Base-by-base conservation (phyloP, 495 filamentous ascomycete species). In the Rostrohypoxylon terebratum region DNA sequence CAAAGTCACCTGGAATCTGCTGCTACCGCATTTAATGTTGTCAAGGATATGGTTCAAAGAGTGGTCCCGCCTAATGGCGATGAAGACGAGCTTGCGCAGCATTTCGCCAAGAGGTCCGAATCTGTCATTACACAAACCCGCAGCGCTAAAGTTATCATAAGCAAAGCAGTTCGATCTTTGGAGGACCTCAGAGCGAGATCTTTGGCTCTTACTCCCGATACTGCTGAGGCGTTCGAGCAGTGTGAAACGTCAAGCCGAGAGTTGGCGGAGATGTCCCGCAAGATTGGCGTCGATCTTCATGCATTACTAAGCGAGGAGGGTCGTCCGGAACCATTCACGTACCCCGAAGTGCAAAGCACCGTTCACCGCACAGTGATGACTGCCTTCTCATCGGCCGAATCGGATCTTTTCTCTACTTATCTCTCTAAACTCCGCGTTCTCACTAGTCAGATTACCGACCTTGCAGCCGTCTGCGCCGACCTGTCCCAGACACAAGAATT, bases 401-500 rank as follows among this genome's bases (percentile, higher is more conserved):
- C 81, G 44, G 90, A 87, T 40, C 81, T 91, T 2, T 90, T 96
- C 76, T 86, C 90, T 0, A 84, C 88, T n/a, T 88, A 96, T 47
- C 78, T 87, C 59, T 87, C 83, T 61, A 91, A 87, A 69, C 80
- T 97, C 38, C 89, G 90, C 51, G 81, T 83, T 42, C 77, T 93
- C n/a, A 90, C 86, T 2, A 83, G 84, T 10, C 83, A 87, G 36
- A 82, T 97, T 5, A 83, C 89, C n/a, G 91, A 93, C 55, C 86
- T 99, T 36, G 88, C 89, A 14, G 86, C 87, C 2, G 81, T 94
- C 42, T 89, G 92, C 23, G 85, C 86, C 3, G 93, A 97, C 78
- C 85, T 97, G 11, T 87, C 88, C 53, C 90, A 91, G 63, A 95
- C 93, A 0, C 86, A 90, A 25, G 96, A 98, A 77, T 97, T 98